Percentiles rank a stretch among this genome's conserved stretches.
These are phyloP conservation scores for Taiozyma sp. DNA, from an alignment of 1,139 yeast species.

Conservation along the genomic window DNA sequence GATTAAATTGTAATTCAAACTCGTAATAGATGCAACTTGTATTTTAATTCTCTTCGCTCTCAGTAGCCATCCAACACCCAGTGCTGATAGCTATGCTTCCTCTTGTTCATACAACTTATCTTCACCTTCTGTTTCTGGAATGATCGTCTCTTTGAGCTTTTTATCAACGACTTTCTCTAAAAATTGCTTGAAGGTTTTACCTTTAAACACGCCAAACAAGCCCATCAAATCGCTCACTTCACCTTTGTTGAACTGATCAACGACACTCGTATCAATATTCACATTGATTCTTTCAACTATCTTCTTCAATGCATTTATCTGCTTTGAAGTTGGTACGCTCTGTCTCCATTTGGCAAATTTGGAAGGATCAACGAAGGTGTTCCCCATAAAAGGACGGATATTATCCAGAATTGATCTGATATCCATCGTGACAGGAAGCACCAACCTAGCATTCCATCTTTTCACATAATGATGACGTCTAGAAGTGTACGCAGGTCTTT, in stretches of 20 bases:
- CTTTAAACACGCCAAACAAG: not conserved
- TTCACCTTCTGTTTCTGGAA: not conserved
- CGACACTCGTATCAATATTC: not conserved
- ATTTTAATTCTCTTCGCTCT: too few species aligned
- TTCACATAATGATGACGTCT: conserved; percentile 16
- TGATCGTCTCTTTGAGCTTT: not conserved
- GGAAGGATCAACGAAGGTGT: conserved; percentile 16
- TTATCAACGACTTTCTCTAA: not conserved
- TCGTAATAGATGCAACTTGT: not conserved
- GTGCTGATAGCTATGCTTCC: not conserved
- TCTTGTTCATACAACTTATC: not conserved
- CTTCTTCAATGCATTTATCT: conserved; percentile 8
- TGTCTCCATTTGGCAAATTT: conserved; percentile 30
- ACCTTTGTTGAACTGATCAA: not conserved
- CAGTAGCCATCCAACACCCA: too few species aligned
- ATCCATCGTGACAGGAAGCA: conserved; percentile 19
- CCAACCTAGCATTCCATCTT: conserved; percentile 14
- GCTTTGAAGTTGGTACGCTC: conserved; percentile 25
- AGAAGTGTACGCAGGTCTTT: conserved; percentile 10
- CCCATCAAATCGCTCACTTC: not conserved
- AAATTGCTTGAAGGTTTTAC: not conserved
- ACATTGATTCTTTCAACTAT: not conserved
- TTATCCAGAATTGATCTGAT: conserved; percentile 16
- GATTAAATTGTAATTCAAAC: not conserved
- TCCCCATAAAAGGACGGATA: conserved; percentile 18